Evolutionary conservation across 2,329 filamentous ascomycete species (phyloP), one percentile per base, ranked within the genome.

Genomic region (Neophaeococcomyces aloes): DNA sequence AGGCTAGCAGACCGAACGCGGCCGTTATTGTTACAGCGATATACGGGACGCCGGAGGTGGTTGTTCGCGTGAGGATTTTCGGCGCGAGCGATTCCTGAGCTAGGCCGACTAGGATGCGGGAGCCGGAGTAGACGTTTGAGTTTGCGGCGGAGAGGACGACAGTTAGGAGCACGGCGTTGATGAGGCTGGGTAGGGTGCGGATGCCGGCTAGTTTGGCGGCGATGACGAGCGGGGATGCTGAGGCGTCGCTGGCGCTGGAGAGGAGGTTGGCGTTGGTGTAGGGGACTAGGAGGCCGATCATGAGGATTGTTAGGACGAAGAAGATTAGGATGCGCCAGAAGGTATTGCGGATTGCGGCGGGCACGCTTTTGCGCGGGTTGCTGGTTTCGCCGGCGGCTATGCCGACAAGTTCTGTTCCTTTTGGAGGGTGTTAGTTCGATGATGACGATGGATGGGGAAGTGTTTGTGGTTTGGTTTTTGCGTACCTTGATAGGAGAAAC

Each of bases 131-230:
- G 41, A 87, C 65, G 55, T 73, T 76, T 51, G 81, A 77, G 53
- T 86, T 86, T 0, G 75, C 78, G 0, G 81, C 72, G 0, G 81
- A 85, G 63, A 76, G 80, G 0, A 79, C 81, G 0, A 79, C 82
- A 0, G 79, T 83, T 51, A 87, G 70, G 53, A 88, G 79, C 19
- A 87, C 70, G 29, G 81, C 83, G 59, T 89, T 89, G 62, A 88
- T 79, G 43, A 88, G 74, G 4, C 76, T 78, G 0, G 81, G 79
- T 3, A 87, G 72, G 5, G 72, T 79, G 7, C 34, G 52, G 49
- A 63, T 63, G 7, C 61, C 62, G 2, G 61, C 61, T 19, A 60
- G 45, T 29, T 54, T 51, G 30, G 70, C 67, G 5, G 66, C 70
- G 34, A 75, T 70, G 30, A 71, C 71, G 56, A 71, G 75, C 0